Evolutionary conservation across 306 rosid species (phyloP).

Genomic region (Corylus avellana): DNA sequence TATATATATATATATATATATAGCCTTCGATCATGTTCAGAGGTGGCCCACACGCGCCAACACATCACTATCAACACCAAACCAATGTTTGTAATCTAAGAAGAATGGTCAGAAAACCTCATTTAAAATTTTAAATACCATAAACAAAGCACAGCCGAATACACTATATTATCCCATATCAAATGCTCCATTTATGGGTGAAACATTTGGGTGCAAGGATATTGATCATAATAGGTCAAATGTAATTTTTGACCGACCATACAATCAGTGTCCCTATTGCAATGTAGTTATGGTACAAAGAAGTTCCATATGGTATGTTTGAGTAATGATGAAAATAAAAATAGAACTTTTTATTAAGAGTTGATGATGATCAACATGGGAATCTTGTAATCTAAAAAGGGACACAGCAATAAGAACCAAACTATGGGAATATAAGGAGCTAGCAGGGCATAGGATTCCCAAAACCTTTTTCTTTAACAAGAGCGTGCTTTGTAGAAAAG

Average conservation of each 20-base stretch:
- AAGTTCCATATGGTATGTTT: constrained; percentile 26
- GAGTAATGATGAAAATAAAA: constrained; percentile 33
- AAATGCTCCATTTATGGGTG: background rate
- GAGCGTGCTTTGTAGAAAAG: constrained; percentile 70
- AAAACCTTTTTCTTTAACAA: constrained; percentile 52
- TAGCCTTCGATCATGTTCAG: constrained; percentile 40
- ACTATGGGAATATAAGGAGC: constrained; percentile 60
- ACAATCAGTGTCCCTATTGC: constrained; percentile 27
- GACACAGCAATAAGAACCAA: constrained; percentile 60
- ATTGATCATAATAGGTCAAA: background rate
- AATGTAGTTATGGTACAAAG: constrained; percentile 35
- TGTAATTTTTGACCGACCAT: constrained; percentile 24
- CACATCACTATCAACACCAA: constrained; percentile 42
- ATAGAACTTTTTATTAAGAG: constrained; percentile 32
- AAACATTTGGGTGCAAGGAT: too few relatives aligned
- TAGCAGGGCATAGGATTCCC: constrained; percentile 87
- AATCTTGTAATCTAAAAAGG: constrained; percentile 64
- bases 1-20: constrained; percentile 30
- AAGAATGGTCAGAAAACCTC: constrained; percentile 29
- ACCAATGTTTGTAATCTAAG: constrained; percentile 15
- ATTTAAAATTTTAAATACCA: constrained; percentile 17
- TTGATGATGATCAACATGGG: constrained; percentile 27
- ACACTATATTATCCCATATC: background rate
- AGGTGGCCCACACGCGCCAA: constrained; percentile 22
- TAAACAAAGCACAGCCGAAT: constrained; percentile 11